Evolutionary conservation across 2,329 filamentous ascomycete genomes (phyloP).

Genomic region (Aspergillus ochraceoroseus): DNA sequence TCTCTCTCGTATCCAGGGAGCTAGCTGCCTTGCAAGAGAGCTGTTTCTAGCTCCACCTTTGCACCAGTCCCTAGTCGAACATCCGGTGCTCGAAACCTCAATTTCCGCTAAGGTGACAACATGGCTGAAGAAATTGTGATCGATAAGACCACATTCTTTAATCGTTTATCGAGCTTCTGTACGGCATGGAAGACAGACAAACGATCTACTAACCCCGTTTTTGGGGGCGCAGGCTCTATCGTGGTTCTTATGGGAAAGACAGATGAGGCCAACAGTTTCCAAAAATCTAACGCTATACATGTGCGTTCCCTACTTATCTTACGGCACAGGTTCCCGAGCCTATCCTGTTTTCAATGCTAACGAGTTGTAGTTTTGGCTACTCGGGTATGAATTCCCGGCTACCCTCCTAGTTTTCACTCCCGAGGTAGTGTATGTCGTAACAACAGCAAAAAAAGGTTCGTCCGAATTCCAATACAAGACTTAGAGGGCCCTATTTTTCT

Average conservation of each 20-base stretch:
- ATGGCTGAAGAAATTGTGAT: conserved; percentile 87
- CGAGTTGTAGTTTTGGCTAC: conserved; percentile 76
- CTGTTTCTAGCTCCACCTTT: not conserved
- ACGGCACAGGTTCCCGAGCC: conserved; percentile 1
- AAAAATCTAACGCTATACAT: conserved; percentile 96
- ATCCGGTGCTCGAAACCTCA: conserved; percentile 4
- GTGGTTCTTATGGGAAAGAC: conserved; percentile 92
- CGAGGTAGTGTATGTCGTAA: conserved; percentile 85
- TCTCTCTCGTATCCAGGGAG: not conserved
- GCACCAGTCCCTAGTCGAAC: not conserved
- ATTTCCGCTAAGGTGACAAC: conserved; percentile 16
- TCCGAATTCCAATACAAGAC: conserved; percentile 2
- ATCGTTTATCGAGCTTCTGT: conserved; percentile 80
- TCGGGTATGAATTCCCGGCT: conserved; percentile 97
- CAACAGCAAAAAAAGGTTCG: conserved; percentile 92
- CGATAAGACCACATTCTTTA: conserved; percentile 88
- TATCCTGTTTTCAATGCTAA: not conserved
- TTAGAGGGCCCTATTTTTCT: not conserved
- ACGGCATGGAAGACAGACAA: conserved; percentile 96
- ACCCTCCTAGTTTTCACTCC: conserved; percentile 89
- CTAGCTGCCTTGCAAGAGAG: too few species aligned
- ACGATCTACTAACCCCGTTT: conserved; percentile 76
- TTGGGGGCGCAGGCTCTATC: conserved; percentile 80
- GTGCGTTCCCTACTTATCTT: conserved; percentile 50
- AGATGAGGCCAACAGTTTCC: conserved; percentile 77